Base-by-base conservation (phyloP, 305 asterid genomes). In the Fraxinus baroniana region DNA sequence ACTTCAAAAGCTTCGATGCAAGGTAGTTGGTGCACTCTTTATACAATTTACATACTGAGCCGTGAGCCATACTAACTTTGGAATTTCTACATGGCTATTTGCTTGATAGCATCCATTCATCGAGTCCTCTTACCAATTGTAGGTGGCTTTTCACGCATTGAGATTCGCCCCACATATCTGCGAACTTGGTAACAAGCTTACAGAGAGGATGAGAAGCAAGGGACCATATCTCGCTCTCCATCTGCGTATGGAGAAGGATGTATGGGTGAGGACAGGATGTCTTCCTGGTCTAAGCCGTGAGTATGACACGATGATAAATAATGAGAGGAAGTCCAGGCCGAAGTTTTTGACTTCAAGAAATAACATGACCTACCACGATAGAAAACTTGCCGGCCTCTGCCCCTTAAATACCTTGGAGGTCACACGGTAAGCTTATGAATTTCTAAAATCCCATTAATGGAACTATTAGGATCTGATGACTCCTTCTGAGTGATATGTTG, bases 231-330 rank as follows among this genome's bases (percentile, higher is more conserved):
- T 95, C 33, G 97, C 98, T 36, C 95, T 95, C 83, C 98, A 95
- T 90, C 91, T 95, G 60, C 89, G 98, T 77, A 93, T 95, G 96
- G 98, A 95, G 78, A 92, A 93, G 86, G 98, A 95, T 74, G 98
- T 95, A 2, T 95, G 98, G 98, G 97, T 95, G n/a, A 87, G 98
- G 80, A 93, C 98, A 0, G 98, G 98, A n/a, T 95, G 98, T 76
- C 98, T 93, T 79, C 96, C 98, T 4, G 98, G 98, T 72, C 93
- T 93, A 17, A 87, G 84, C 75, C 86, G 77, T 0, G 87, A 89
- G 60, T 90, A 86, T 20, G 97, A 95, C 60, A 91, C 88, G 72
- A 91, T 95, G 86, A 89, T 95, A 80, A 84, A 80, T 36, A 90
- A 91, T 7, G 98, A 95, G 87, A 85, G 98, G 78, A 90, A 92